Base-by-base conservation (phyloP, 2,329 filamentous ascomycete genomes). In the Talaromyces sp. region DNA sequence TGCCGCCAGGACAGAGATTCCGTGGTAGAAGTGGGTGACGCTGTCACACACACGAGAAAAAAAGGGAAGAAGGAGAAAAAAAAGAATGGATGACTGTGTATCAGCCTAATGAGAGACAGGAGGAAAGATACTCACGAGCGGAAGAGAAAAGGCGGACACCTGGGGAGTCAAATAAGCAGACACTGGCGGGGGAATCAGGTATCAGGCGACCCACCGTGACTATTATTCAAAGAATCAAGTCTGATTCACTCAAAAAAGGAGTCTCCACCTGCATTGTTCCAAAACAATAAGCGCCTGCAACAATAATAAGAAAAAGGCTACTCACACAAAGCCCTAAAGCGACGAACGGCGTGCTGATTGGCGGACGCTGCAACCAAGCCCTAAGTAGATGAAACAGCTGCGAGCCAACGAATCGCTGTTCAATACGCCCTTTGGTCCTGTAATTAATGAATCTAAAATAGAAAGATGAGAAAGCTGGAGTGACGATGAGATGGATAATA, bases 81-180 rank as follows among this genome's bases (percentile, higher is more conserved):
- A 58, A 61, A 36, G 56, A 62, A 40, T 59, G 61, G 34, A 62
- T 34, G 61, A 61, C 60, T 58, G 56, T 33, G 56, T 47, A 50
- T 42, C 56, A 62, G 61, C 61, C 61, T 56, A 47, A 56, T 42
- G 54, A 59, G 50, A 61, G 57, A 34, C 50, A 61, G 51, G 28
- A 54, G 28, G 18, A 50, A 36, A 44, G 47, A 47, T 27, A 56
- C 50, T 53, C 50, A 53, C 50, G 14, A 4, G 50, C 9, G 28
- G 50, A n/a, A 12, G 50, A 52, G 8, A 52, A 5, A 5, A 53
- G 16, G 12, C 12, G 30, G 50, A 16, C 27, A 53, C 50, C 50
- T 30, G 28, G 1, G n/a, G 50, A 28, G 28, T 53, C 50, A 53
- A 53, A 53, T 53, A 53, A 53, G 50, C 50, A 53, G 50, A 53